Evolutionary conservation across 192 early-diverging fungal genomes (phyloP), one percentile per base, ranked within the genome.

Genomic region (Umbelopsis sp.): DNA sequence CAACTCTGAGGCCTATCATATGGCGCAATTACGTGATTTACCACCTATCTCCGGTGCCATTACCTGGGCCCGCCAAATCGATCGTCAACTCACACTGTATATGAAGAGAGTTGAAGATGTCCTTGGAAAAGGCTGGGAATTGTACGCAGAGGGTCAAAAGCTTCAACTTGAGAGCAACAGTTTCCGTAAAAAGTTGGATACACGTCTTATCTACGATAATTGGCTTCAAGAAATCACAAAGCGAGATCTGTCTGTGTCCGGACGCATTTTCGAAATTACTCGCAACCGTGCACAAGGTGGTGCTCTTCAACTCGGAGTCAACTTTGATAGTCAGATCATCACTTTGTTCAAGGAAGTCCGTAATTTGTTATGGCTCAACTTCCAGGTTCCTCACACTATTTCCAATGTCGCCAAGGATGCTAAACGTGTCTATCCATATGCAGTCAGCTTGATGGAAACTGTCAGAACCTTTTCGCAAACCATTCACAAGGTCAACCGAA

Each of bases 311-410:
- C 86, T 99, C 9, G 86, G 86, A 59, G 88, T 99, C 70, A 97
- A 95, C 75, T 99, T 99, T 81, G 97, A 99, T 72, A 81, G 87
- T 1, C 94, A 96, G 77, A 89, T 95, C 69, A 95, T 99, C 67
- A 93, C 95, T 0, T 81, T 99, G 65, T 99, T 99, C 85, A 99
- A 99, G 82, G 98, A 99, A 81, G 97, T 99, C 34, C 89, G 97
- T 41, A 95, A 99, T 78, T 81, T 99, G 74, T 72, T 95, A n/a
- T 98, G 95, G 95, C 85, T 99, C 20, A 92, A 94, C 36, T 99
- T 93, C 83, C 91, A 89, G 71, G 93, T 99, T 0, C 97, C 97
- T 24, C 92, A 94, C 65, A 90, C 91, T 44, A 88, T 99, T 71
- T 85, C 90, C 36, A 95, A 91, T 81, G 86, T 95, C 54, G 95